Conservation (phyloP, 1,139 yeast genomes). For the Meyerozyma smithsonii region DNA sequence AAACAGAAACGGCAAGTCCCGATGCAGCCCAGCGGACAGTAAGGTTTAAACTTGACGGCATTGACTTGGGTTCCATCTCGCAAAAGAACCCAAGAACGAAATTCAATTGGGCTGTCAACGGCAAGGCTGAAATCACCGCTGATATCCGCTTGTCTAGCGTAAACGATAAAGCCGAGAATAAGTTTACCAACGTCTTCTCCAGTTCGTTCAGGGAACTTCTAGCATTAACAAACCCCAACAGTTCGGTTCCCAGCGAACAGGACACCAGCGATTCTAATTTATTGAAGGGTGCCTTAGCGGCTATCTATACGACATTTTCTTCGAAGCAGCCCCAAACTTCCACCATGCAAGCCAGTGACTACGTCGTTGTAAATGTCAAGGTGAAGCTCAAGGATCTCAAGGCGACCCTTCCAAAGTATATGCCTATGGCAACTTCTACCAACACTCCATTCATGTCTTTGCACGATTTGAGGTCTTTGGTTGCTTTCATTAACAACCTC, state of each 20-base stretch:
- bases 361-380: conserved; percentile 62
- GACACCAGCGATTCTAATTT: conserved; percentile 21
- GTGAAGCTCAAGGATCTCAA: conserved; percentile 58
- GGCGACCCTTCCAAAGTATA: conserved; percentile 49
- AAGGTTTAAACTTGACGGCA: conserved; percentile 60
- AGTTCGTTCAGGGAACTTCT: conserved; percentile 26
- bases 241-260: conserved; percentile 6
- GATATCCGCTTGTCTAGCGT: conserved; percentile 62
- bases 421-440: conserved; percentile 50
- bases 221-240: conserved; percentile 14
- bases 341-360: conserved; percentile 27
- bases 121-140: conserved; percentile 64
- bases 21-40: conserved; percentile 39
- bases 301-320: conserved; percentile 38
- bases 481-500: conserved; percentile 51
- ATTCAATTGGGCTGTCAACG: conserved; percentile 68
- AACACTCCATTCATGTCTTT: conserved; percentile 53
- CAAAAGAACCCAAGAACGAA: conserved; percentile 35
- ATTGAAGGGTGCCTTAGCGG: conserved; percentile 40
- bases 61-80: conserved; percentile 46
- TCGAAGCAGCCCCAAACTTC: conserved; percentile 13
- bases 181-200: conserved; percentile 23
- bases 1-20: conserved; percentile 20
- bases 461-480: conserved; percentile 56
- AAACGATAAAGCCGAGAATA: conserved; percentile 20